These are phyloP conservation scores for Apiotrichum akiyoshidainum DNA, from an alignment of 1,284 basidiomycete species.

Conservation along the genomic window DNA sequence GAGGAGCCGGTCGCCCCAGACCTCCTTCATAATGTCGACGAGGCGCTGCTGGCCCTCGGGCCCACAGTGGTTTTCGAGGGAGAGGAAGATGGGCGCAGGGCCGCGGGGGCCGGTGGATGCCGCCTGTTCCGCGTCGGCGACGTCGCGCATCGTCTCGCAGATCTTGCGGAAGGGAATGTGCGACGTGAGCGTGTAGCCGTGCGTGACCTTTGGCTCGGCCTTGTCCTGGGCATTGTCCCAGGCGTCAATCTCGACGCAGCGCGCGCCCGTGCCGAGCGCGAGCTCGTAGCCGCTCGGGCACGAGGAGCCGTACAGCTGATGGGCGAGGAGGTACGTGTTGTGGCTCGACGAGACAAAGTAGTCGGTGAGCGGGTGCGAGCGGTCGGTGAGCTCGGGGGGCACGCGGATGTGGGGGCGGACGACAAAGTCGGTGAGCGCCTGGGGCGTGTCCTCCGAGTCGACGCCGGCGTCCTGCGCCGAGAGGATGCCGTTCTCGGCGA, in stretches of 20 bases:
- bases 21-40: slow-evolving; percentile 19
- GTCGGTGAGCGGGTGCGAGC: slow-evolving; percentile 67
- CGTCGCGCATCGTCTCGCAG: slow-evolving; percentile 20
- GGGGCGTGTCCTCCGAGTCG: background rate
- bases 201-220: slow-evolving; percentile 22
- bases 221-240: slow-evolving; percentile 17
- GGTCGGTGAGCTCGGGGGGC: slow-evolving; percentile 12
- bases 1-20: slow-evolving; percentile 16
- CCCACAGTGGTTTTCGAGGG: slow-evolving; percentile 23
- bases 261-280: slow-evolving; percentile 11
- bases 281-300: slow-evolving; percentile 15
- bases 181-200: slow-evolving; percentile 22
- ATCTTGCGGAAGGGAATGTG: slow-evolving; percentile 18
- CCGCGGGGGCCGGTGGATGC: background rate
- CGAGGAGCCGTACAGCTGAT: slow-evolving; percentile 21
- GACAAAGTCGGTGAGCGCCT: slow-evolving; percentile 10
- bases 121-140: slow-evolving; percentile 2
- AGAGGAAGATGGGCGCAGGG: slow-evolving; percentile 14
- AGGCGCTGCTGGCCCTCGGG: slow-evolving; percentile 16
- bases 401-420: slow-evolving; percentile 11
- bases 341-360: slow-evolving; percentile 94
- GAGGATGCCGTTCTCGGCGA: slow-evolving; percentile 12
- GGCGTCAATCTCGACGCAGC: slow-evolving; percentile 24
- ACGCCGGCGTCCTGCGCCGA: slow-evolving; percentile 4
- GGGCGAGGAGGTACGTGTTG: slow-evolving; percentile 88